These are phyloP conservation scores for Fomitiporia mediterranea DNA, from an alignment of 1,284 basidiomycete genomes.

Conservation along the genomic window DNA sequence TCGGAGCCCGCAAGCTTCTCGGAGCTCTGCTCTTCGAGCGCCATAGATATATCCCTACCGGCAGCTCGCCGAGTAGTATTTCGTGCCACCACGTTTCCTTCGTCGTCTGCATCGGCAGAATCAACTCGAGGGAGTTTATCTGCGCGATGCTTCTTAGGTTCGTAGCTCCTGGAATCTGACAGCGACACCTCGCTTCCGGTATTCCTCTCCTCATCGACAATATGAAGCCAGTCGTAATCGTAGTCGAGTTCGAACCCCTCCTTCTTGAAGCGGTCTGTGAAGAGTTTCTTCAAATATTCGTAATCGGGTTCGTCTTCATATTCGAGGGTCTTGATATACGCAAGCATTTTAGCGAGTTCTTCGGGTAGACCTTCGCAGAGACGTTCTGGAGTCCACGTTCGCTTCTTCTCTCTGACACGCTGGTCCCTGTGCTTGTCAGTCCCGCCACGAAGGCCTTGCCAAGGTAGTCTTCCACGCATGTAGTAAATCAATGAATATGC, in stretches of 20 bases:
- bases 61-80: too few species aligned
- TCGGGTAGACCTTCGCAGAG: constrained; percentile 20
- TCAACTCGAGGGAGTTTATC: too few species aligned
- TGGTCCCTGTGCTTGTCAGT: constrained; percentile 15
- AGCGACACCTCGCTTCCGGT: neutral
- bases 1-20: too few species aligned
- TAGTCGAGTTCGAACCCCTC: constrained; percentile 9
- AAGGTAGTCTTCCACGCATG: constrained; percentile 83
- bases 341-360: constrained; percentile 20
- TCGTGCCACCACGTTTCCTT: too few species aligned
- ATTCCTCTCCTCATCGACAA: neutral
- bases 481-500: constrained; percentile 94
- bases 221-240: constrained; percentile 15
- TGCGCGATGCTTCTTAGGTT: neutral
- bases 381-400: constrained; percentile 10
- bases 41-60: too few species aligned
- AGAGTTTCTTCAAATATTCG: constrained; percentile 16
- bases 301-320: constrained; percentile 22
- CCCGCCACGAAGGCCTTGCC: constrained; percentile 42
- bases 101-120: too few species aligned
- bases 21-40: too few species aligned
- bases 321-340: constrained; percentile 16
- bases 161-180: neutral
- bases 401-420: constrained; percentile 16
- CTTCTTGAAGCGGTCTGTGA: constrained; percentile 1